phyloP scores from a whole-genome alignment of 352 stramenopile species.

The Globisporangium rhizosaccharum region DNA sequence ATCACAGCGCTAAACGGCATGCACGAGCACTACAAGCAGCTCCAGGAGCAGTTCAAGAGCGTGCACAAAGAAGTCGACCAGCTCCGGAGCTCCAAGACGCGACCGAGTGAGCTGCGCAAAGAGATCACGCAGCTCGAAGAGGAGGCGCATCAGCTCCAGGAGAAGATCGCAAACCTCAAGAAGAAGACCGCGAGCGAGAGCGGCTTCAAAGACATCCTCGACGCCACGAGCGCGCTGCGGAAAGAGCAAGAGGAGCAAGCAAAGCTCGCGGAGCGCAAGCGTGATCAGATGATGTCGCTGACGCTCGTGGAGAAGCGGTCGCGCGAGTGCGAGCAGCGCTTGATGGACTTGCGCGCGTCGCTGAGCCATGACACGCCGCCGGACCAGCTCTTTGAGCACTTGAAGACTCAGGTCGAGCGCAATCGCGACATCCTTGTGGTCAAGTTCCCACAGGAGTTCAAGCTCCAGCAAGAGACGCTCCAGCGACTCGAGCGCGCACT shows the following conservation, averaged over 20 bases:
- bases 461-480: conserved; percentile 68
- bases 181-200: conserved; percentile 79
- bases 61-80: conserved; percentile 90
- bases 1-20: conserved; percentile 56
- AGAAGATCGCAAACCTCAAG: conserved; percentile 89
- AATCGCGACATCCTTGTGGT: conserved; percentile 60
- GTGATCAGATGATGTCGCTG: conserved; percentile 85
- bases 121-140: conserved; percentile 92
- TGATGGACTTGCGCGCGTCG: conserved; percentile 68
- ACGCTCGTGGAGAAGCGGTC: conserved; percentile 80
- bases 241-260: conserved; percentile 94
- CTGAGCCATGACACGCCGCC: conserved; percentile 70
- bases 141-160: conserved; percentile 84
- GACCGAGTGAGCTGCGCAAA: conserved; percentile 77
- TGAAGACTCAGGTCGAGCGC: conserved; percentile 71
- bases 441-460: conserved; percentile 80
- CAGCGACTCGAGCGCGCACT: conserved; percentile 65
- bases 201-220: conserved; percentile 88
- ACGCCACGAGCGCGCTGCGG: conserved; percentile 86
- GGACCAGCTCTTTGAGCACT: conserved; percentile 85
- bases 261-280: conserved; percentile 84
- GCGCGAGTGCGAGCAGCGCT: conserved; percentile 60
- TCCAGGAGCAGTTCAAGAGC: conserved; percentile 91
- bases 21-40: conserved; percentile 88
- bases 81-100: conserved; percentile 69